Percentiles rank a stretch among this genome's conserved stretches.
phyloP scores from a whole-genome alignment of 176 grass and related monocot species.

The Aegilops speltoides region DNA sequence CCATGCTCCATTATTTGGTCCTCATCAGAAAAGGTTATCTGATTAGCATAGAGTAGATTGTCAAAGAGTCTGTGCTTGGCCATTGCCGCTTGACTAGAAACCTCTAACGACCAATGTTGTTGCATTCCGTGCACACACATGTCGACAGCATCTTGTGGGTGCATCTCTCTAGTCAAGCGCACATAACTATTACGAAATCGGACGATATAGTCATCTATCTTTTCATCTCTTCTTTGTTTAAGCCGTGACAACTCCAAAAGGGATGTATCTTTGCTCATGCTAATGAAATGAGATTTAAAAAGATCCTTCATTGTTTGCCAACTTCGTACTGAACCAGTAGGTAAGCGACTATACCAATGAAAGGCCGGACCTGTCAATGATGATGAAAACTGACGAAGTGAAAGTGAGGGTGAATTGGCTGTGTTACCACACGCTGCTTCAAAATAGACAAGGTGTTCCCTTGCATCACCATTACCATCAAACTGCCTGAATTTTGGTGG shows the following conservation, averaged over 20 bases:
- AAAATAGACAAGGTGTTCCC: neutral
- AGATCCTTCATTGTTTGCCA: constrained; percentile 9
- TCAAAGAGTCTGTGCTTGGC: neutral
- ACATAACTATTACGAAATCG: neutral
- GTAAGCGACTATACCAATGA: neutral
- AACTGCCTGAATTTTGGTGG: neutral
- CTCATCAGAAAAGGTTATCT: neutral
- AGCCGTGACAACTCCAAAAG: neutral
- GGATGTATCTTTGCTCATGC: neutral
- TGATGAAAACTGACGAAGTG: neutral
- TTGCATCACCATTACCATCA: neutral
- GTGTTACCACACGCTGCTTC: neutral
- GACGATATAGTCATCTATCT: neutral
- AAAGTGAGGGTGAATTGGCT: neutral
- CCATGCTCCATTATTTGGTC: neutral
- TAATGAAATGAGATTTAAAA: neutral
- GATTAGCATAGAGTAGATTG: neutral
- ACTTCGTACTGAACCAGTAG: neutral
- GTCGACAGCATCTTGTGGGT: neutral
- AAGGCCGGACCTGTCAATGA: neutral
- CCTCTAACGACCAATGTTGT: neutral
- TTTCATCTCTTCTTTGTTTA: neutral
- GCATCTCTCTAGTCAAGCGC: neutral
- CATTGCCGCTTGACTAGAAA: neutral
- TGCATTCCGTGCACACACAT: neutral